A percentile compares a stretch with the other conserved stretches of the same genome.
Evolutionary conservation across 208 protist genomes (phyloP).

Genomic region (Naegleria fowleri): DNA sequence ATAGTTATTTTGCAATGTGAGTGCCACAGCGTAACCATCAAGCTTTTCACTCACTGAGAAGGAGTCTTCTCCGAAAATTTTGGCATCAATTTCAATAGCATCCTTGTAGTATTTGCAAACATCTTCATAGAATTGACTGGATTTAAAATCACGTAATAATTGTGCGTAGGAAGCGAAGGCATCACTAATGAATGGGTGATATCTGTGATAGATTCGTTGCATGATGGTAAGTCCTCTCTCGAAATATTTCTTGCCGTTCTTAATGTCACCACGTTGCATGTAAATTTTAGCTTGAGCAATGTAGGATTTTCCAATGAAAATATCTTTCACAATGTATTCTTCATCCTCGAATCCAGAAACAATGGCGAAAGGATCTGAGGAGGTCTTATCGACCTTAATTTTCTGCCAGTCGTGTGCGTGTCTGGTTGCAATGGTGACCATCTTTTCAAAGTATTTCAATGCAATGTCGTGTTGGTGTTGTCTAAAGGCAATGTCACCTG

Average conservation of each 20-base stretch:
- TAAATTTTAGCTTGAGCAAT: not conserved
- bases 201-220: not conserved
- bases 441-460: not conserved
- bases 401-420: not conserved
- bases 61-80: not conserved
- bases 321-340: not conserved
- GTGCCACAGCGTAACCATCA: not conserved
- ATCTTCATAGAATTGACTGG: not conserved
- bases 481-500: not conserved
- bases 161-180: not conserved
- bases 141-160: not conserved
- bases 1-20: not conserved
- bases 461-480: not conserved
- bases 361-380: not conserved
- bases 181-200: not conserved
- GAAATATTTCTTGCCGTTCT: not conserved
- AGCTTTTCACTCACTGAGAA: not conserved
- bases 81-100: conserved; percentile 2
- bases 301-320: not conserved
- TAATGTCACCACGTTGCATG: not conserved
- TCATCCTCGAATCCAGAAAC: not conserved
- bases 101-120: not conserved
- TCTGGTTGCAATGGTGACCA: not conserved
- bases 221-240: not conserved
- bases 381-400: not conserved